These are phyloP conservation scores for Bothriochloa decipiens DNA, from an alignment of 176 grass and related monocot species.

Conservation along the genomic window DNA sequence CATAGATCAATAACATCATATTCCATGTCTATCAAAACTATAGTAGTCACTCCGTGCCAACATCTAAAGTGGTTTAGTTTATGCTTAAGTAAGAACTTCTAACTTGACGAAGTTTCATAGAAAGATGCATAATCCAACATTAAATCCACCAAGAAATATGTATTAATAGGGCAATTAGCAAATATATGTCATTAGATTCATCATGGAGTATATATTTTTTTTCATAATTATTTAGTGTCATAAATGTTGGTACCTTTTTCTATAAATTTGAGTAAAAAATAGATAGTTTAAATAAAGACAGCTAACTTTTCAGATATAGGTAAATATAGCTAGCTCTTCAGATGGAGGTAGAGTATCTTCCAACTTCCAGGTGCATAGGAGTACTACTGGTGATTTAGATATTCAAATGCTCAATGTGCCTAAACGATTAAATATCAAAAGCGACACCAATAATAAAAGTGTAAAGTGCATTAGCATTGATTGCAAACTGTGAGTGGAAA, in stretches of 20 bases:
- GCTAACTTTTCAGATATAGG: too few species aligned
- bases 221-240: not conserved
- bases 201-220: not conserved
- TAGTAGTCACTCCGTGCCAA: not conserved
- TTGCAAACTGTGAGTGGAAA: not conserved
- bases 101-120: not conserved
- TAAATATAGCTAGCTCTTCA: too few species aligned
- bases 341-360: not conserved
- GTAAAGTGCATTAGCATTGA: not conserved
- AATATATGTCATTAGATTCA: not conserved
- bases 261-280: not conserved
- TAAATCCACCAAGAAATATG: not conserved
- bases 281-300: not conserved
- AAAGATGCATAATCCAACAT: not conserved
- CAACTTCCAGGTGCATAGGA: too few species aligned
- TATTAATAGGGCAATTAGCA: not conserved
- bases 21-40: not conserved
- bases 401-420: not conserved
- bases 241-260: not conserved
- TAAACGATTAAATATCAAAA: not conserved
- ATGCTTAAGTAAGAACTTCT: not conserved
- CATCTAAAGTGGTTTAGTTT: not conserved
- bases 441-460: not conserved
- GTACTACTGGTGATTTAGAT: not conserved
- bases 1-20: not conserved